Base-by-base conservation (phyloP, 768 basidiomycete species). In the Strobilomyces echinocephalus region DNA sequence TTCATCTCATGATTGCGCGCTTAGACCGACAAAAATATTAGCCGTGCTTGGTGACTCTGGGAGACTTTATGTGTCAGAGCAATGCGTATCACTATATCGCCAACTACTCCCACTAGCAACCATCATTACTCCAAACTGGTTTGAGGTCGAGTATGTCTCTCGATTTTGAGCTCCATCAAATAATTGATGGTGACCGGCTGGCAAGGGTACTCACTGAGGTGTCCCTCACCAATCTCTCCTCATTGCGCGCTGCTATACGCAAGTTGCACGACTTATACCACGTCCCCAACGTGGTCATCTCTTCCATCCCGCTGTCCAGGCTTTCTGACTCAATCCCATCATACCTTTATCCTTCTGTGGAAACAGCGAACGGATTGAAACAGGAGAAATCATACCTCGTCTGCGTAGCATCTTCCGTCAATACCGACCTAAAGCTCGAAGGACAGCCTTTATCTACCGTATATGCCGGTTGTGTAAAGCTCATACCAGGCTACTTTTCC, bases 61-160 rank as follows among this genome's bases (percentile, higher is more conserved):
- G 5, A 79, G 75, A 36, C 74, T 99, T 14, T 99, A 99, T 61
- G 94, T 97, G 20, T 81, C 93, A 5, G 76, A 85, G 20, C 84
- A 91, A 56, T 91, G 94, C 9, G 75, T 98, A 54, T 91, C 24
- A 24, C 24, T 24, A 2, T 24, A 24, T 24, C 24, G 24, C 43
- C 73, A 77, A 39, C 80, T 94, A 73, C 75, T 95, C 1, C 76
- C 83, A n/a, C 72, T 84, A n/a, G 87, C 97, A 3, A 90, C 90
- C 0, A 84, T 97, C 45, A 97, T 97, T 59, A 93, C 97, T 0
- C 97, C 97, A 0, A 99, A 99, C 66, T 97, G 94, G 83, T 99
- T 94, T 62, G 97, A 99, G 74, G 89, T 88, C 56, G 95, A 98
- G 93, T 95, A 66, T 69, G 64, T 56, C 38, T n/a, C 15, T 26